Evolutionary conservation across 1,139 yeast species (phyloP).

Genomic region (Eremothecium sinecaudum): DNA sequence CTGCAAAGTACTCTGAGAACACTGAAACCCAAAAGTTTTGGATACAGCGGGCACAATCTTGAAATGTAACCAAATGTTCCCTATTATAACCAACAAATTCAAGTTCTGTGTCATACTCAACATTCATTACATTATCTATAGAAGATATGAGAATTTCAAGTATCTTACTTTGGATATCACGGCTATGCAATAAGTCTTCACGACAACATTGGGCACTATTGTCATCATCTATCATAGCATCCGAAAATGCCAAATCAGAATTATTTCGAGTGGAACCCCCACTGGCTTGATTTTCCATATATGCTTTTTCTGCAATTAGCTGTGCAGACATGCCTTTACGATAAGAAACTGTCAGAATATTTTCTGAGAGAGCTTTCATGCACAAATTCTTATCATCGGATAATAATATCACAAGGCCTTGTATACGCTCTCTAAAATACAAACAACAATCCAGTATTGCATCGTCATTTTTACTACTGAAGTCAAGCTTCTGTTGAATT

Average conservation of each 20-base stretch:
- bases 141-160: too few species aligned
- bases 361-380: conserved; percentile 62
- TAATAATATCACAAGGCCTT: conserved; percentile 49
- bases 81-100: conserved; percentile 42
- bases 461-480: conserved; percentile 52
- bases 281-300: too few species aligned
- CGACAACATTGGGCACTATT: too few species aligned
- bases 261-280: too few species aligned
- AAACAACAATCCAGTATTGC: conserved; percentile 79
- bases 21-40: conserved; percentile 49
- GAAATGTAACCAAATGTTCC: conserved; percentile 31
- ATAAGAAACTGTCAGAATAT: conserved; percentile 57
- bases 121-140: conserved; percentile 44
- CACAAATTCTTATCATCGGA: conserved; percentile 83
- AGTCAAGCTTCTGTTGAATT: conserved; percentile 42
- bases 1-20: conserved; percentile 41
- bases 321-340: conserved; percentile 51
- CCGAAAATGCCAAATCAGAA: too few species aligned
- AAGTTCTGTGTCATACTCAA: conserved; percentile 51
- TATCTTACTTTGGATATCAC: too few species aligned
- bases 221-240: too few species aligned
- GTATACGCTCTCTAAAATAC: conserved; percentile 41
- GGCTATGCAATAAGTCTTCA: too few species aligned
- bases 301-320: conserved; percentile 45
- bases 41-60: conserved; percentile 38